Evolutionary conservation across 1,139 yeast genomes (phyloP).

Genomic region (Geotrichum histeridarum): DNA sequence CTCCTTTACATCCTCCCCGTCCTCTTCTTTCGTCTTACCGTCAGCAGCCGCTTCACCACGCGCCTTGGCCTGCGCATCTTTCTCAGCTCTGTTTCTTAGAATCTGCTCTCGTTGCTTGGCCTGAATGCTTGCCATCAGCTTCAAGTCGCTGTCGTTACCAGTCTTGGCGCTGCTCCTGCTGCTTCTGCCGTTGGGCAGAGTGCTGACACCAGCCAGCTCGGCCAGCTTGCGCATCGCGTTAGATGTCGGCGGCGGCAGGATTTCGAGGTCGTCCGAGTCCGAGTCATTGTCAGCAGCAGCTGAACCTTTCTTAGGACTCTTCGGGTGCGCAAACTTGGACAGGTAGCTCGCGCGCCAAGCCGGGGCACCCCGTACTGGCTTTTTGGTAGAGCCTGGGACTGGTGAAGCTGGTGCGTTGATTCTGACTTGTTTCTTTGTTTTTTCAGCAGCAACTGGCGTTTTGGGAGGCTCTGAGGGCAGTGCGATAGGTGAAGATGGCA

Average conservation of each 20-base stretch:
- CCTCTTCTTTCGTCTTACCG: conserved; percentile 29
- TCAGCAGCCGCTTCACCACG: conserved; percentile 30
- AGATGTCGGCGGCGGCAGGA: conserved; percentile 26
- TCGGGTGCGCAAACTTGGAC: conserved; percentile 1
- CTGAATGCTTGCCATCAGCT: conserved; percentile 24
- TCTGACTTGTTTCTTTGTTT: neutral
- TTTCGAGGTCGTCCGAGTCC: conserved; percentile 26
- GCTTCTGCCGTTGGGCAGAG: neutral
- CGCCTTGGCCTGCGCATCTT: conserved; percentile 30
- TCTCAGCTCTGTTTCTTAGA: conserved; percentile 28
- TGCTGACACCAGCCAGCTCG: conserved; percentile 24
- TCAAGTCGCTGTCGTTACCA: conserved; percentile 18
- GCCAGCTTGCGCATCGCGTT: conserved; percentile 24
- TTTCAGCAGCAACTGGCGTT: neutral
- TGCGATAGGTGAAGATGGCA: conserved; percentile 3
- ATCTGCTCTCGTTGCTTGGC: conserved; percentile 35
- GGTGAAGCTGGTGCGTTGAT: conserved; percentile 2
- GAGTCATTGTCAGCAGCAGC: conserved; percentile 10
- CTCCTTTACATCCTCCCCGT: conserved; percentile 40
- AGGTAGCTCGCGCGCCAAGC: conserved; percentile 11
- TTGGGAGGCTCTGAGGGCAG: neutral
- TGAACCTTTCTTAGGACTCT: conserved; percentile 4
- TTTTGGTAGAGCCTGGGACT: neutral
- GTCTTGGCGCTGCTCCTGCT: conserved; percentile 8
- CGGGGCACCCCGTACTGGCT: neutral